phyloP scores from a whole-genome alignment of 164 flowering plant species.

The Magnolia changhungtana region DNA sequence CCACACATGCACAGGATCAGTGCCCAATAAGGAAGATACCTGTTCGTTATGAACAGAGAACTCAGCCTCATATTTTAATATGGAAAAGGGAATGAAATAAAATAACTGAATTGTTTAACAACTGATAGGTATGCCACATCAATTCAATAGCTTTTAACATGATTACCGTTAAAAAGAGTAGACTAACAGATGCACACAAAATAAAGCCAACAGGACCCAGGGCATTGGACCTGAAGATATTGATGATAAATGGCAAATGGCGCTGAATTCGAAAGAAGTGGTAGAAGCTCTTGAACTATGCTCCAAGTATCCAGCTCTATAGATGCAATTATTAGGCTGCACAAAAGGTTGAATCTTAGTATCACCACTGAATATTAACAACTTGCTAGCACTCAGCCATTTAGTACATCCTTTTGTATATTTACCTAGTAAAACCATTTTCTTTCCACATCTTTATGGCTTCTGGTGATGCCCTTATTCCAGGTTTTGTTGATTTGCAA shows the following conservation, averaged over 20 bases:
- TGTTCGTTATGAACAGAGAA: neutral
- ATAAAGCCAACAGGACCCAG: neutral
- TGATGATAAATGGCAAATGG: conserved; percentile 93
- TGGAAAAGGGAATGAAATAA: neutral
- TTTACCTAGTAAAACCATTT: conserved; percentile 86
- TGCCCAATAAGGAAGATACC: neutral
- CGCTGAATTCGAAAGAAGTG: conserved; percentile 77
- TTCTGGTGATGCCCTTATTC: conserved; percentile 62
- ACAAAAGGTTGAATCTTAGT: conserved; percentile 13
- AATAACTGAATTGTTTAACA: neutral
- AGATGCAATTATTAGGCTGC: conserved; percentile 88
- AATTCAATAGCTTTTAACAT: neutral
- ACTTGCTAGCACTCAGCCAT: neutral
- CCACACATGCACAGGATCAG: neutral
- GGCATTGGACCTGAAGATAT: conserved; percentile 65
- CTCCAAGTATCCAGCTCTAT: conserved; percentile 81
- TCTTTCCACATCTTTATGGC: conserved; percentile 62
- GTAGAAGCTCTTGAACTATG: conserved; percentile 60
- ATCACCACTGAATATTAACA: neutral
- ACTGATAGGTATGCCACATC: neutral
- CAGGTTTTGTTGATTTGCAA: conserved; percentile 56
- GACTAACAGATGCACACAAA: neutral
- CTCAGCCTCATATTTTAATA: neutral
- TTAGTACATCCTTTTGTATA: neutral
- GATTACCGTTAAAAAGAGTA: neutral